phyloP scores from a whole-genome alignment of 1,284 basidiomycete genomes.

The Waitea zeae region DNA sequence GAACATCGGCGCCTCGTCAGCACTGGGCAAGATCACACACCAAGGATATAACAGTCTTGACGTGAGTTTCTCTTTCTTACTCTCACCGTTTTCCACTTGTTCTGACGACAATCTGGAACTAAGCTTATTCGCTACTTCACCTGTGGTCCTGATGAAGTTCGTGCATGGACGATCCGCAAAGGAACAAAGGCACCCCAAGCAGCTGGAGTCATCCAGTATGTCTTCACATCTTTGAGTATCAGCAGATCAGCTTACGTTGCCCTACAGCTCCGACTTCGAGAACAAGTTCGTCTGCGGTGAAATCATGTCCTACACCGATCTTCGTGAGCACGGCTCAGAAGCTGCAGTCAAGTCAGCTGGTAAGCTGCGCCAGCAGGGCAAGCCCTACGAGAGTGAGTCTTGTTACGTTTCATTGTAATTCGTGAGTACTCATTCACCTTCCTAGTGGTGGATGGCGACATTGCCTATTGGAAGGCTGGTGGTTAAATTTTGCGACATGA shows the following conservation, averaged over 20 bases:
- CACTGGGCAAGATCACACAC: slow-evolving; percentile 83
- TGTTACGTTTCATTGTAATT: slow-evolving; percentile 2
- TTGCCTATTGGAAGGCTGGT: slow-evolving; percentile 73
- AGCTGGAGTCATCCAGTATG: slow-evolving; percentile 95
- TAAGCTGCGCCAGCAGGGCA: slow-evolving; percentile 91
- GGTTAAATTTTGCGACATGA: slow-evolving; percentile 8
- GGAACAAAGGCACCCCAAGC: slow-evolving; percentile 94
- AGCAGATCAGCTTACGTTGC: not conserved
- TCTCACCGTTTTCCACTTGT: not conserved
- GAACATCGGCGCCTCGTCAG: slow-evolving; percentile 50
- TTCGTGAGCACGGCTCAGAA: slow-evolving; percentile 88
- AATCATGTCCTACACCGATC: slow-evolving; percentile 87
- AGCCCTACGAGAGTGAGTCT: slow-evolving; percentile 80
- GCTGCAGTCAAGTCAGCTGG: slow-evolving; percentile 87
- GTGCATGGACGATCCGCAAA: slow-evolving; percentile 93
- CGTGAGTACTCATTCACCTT: slow-evolving; percentile 1
- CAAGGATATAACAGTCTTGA: slow-evolving; percentile 79
- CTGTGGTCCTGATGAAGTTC: slow-evolving; percentile 90
- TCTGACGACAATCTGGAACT: not conserved
- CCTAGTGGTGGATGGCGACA: slow-evolving; percentile 68
- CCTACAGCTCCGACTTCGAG: slow-evolving; percentile 74
- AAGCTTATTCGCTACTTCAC: slow-evolving; percentile 94
- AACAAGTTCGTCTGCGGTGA: slow-evolving; percentile 99
- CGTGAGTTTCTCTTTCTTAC: slow-evolving; percentile 20
- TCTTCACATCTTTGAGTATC: not conserved